Evolutionary conservation across 2,329 filamentous ascomycete species (phyloP).

Genomic region (Stachybotrys chartarum): DNA sequence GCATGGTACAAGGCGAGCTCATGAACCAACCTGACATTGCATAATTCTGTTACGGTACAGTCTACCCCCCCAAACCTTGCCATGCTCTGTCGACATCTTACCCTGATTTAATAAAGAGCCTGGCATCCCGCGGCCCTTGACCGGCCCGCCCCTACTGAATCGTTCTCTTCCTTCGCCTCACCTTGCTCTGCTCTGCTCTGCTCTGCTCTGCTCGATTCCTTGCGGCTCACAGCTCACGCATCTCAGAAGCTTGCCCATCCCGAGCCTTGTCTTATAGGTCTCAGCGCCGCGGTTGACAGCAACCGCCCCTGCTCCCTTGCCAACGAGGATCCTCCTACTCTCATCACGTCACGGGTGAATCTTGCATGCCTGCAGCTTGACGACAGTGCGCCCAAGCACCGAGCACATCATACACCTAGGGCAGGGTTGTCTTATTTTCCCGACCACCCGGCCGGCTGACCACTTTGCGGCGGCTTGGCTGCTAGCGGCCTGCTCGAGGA

Average conservation of each 20-base stretch:
- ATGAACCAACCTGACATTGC: neutral
- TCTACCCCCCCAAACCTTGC: neutral
- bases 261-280: neutral
- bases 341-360: neutral
- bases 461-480: neutral
- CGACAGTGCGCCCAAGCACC: neutral
- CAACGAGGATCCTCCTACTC: neutral
- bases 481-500: neutral
- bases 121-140: constrained; percentile 2
- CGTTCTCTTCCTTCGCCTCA: neutral
- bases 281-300: neutral
- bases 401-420: neutral
- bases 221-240: neutral
- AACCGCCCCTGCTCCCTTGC: neutral
- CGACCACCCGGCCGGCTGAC: neutral
- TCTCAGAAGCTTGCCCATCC: neutral
- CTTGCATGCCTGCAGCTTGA: neutral
- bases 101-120: constrained; percentile 8
- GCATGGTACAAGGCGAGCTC: neutral
- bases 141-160: neutral
- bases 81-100: neutral
- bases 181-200: neutral
- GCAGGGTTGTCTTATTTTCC: neutral
- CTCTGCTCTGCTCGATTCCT: neutral
- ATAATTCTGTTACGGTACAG: neutral